phyloP scores from a whole-genome alignment of 352 stramenopile genomes.

The Phytophthora agathidicida region DNA sequence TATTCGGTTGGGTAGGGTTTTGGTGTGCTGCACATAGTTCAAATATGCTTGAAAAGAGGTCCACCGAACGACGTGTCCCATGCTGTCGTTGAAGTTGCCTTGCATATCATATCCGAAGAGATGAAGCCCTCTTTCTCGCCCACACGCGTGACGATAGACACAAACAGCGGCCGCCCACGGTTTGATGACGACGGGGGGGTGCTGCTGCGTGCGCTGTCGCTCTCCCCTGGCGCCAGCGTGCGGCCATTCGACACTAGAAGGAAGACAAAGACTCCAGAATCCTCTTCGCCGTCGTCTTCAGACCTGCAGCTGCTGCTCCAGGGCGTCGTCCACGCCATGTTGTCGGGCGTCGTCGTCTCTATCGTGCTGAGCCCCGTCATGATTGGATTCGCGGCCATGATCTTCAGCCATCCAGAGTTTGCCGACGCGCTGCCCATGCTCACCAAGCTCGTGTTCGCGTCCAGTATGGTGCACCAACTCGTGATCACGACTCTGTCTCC shows the following conservation, averaged over 20 bases:
- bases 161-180: constrained; percentile 27
- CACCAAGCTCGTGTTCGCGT: constrained; percentile 94
- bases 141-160: constrained; percentile 45
- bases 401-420: constrained; percentile 88
- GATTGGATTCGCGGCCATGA: constrained; percentile 94
- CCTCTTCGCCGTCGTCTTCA: background rate
- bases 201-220: constrained; percentile 34
- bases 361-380: constrained; percentile 67
- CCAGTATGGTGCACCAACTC: constrained; percentile 94
- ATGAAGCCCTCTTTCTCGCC: constrained; percentile 61
- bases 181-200: constrained; percentile 45
- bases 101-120: too few species aligned
- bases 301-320: constrained; percentile 33
- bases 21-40: constrained; percentile 13
- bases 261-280: too few species aligned
- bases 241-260: background rate
- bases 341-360: constrained; percentile 91
- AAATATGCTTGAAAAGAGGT: too few species aligned
- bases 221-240: constrained; percentile 11
- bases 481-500: constrained; percentile 91
- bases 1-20: background rate
- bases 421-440: constrained; percentile 57
- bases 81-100: too few species aligned
- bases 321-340: constrained; percentile 56
- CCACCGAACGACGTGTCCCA: too few species aligned